Percentiles rank a stretch among this genome's conserved stretches.
Evolutionary conservation across 805 yeast genomes (phyloP).

Genomic region (Wickerhamiella kurtzmanii): DNA sequence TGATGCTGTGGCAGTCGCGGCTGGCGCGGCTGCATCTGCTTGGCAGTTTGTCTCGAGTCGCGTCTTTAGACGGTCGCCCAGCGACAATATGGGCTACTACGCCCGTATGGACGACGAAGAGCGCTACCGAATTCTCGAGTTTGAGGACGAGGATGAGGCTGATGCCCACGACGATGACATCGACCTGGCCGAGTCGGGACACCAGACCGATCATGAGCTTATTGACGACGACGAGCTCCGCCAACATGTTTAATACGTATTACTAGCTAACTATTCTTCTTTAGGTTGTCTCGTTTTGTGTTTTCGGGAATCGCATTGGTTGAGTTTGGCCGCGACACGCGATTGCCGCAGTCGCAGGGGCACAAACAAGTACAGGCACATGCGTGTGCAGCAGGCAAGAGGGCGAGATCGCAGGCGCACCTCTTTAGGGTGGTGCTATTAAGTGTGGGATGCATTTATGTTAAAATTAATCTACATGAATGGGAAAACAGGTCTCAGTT

Average conservation of each 20-base stretch:
- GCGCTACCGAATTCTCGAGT: conserved; percentile 22
- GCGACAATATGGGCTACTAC: conserved; percentile 21
- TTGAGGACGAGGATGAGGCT: conserved; percentile 15
- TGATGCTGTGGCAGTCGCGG: background rate
- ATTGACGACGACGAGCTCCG: conserved; percentile 6
- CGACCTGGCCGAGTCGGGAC: conserved; percentile 15
- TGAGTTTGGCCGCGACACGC: background rate
- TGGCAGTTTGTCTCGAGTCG: conserved; percentile 7
- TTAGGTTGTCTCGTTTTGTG: background rate
- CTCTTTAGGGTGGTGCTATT: no score
- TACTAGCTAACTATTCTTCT: background rate
- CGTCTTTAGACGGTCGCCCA: conserved; percentile 17
- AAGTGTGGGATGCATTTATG: no score
- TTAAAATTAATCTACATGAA: no score
- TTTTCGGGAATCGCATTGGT: background rate
- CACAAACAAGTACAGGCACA: no score
- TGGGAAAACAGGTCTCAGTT: no score
- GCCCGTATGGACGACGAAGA: conserved; percentile 25
- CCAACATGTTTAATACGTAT: background rate
- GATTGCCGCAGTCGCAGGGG: no score
- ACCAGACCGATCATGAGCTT: conserved; percentile 12
- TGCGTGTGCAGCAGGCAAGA: no score
- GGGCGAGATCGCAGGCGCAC: no score
- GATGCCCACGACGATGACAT: conserved; percentile 6
- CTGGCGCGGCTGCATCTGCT: conserved; percentile 2